phyloP scores from a whole-genome alignment of 2,329 filamentous ascomycete species.

The Cryphonectria carpinicola region DNA sequence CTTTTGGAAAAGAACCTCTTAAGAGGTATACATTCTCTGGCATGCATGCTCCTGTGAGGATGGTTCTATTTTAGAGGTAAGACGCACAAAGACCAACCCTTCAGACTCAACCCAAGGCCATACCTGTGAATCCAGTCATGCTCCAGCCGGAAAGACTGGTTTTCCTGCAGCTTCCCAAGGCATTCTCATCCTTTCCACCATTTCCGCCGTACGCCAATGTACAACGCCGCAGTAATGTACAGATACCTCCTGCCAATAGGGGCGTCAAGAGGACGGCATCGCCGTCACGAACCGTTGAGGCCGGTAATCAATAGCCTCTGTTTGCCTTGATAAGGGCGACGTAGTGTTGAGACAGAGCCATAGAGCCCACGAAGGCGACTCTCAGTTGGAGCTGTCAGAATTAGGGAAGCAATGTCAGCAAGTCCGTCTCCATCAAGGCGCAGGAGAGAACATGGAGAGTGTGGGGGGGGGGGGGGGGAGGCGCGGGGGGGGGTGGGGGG shows the following conservation, averaged over 20 bases:
- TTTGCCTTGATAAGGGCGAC: background rate
- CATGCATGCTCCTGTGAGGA: constrained; percentile 8
- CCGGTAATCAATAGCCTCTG: background rate
- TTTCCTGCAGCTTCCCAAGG: background rate
- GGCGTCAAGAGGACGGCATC: background rate
- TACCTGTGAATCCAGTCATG: background rate
- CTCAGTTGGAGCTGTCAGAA: constrained; percentile 16
- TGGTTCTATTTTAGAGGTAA: constrained; percentile 3
- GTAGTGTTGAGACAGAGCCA: background rate
- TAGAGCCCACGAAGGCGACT: background rate
- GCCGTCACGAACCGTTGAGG: background rate
- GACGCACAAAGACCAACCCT: background rate
- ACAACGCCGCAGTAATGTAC: constrained; percentile 22
- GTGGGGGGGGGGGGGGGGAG: no score
- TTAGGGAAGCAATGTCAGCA: background rate
- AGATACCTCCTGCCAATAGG: background rate
- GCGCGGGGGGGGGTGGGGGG: no score
- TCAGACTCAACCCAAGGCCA: background rate
- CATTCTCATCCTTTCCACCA: background rate
- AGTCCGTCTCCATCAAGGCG: background rate
- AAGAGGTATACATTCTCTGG: background rate
- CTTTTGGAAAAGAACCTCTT: background rate
- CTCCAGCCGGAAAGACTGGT: background rate
- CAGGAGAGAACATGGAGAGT: no score
- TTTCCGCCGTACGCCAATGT: constrained; percentile 15